phyloP scores from a whole-genome alignment of 139 green algal genomes.

The Chlamydomonas sphaeroides region DNA sequence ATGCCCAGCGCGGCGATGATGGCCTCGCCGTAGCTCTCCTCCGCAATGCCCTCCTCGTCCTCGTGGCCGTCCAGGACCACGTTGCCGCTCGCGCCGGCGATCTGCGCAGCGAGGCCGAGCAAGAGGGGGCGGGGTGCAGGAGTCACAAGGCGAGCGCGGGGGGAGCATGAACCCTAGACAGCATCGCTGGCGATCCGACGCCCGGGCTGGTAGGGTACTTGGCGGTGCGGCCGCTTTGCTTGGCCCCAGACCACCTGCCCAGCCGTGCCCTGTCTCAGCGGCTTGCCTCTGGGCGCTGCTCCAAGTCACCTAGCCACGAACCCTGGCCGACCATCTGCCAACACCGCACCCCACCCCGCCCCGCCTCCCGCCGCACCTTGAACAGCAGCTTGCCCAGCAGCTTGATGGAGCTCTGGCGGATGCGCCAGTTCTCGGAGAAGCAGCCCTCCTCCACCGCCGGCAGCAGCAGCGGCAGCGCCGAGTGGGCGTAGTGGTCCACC shows the following conservation, averaged over 20 bases:
- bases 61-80: conserved; percentile 84
- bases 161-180: no score
- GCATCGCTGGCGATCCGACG: no score
- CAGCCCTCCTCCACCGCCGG: conserved; percentile 93
- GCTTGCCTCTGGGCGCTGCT: no score
- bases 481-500: conserved; percentile 86
- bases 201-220: no score
- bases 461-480: conserved; percentile 87
- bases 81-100: conserved; percentile 90
- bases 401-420: conserved; percentile 93
- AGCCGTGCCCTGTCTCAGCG: no score
- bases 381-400: conserved; percentile 97
- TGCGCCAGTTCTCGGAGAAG: conserved; percentile 91
- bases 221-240: no score
- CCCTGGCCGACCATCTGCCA: no score
- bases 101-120: conserved; percentile 54
- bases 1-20: conserved; percentile 75
- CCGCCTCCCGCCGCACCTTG: conserved; percentile 68
- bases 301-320: no score
- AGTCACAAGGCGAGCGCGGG: no score
- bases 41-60: conserved; percentile 92
- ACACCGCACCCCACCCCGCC: no score
- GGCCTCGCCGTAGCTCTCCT: conserved; percentile 84
- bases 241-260: no score
- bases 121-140: no score